A percentile compares a stretch with the other conserved stretches of the same genome.
Conservation (phyloP, 805 yeast species). For the Schwanniomyces yamadae region DNA sequence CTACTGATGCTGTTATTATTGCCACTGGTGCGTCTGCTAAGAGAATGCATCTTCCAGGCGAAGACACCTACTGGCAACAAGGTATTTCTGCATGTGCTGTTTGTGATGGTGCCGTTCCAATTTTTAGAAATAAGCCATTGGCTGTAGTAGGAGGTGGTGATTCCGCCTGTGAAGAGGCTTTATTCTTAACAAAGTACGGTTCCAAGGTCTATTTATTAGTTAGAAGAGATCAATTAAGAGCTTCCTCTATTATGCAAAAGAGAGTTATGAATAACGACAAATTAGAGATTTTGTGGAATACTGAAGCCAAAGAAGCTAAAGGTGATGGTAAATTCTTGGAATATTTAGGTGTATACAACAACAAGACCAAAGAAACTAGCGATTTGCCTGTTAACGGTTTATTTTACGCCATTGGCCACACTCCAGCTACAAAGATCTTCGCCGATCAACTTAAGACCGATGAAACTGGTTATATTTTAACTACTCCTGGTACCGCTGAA, state of each 20-base stretch:
- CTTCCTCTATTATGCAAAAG: constrained; percentile 95
- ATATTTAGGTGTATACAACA: constrained; percentile 64
- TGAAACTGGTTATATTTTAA: constrained; percentile 83
- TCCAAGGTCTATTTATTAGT: constrained; percentile 92
- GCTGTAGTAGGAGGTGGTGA: constrained; percentile 99
- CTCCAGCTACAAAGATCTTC: constrained; percentile 88
- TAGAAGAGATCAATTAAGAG: constrained; percentile 92
- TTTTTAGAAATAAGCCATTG: constrained; percentile 95
- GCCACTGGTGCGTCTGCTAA: constrained; percentile 99
- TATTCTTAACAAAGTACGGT: constrained; percentile 95
- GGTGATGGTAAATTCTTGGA: constrained; percentile 88
- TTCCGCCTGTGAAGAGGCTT: constrained; percentile 99
- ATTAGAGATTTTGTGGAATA: constrained; percentile 86
- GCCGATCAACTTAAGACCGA: constrained; percentile 77
- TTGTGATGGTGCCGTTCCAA: constrained; percentile 99
- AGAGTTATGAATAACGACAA: constrained; percentile 82
- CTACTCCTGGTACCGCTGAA: constrained; percentile 83
- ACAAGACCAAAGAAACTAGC: constrained; percentile 62
- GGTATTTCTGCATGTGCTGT: constrained; percentile 99
- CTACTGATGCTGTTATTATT: constrained; percentile 87
- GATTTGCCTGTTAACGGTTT: constrained; percentile 85
- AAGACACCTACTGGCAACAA: constrained; percentile 97
- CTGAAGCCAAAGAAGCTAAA: constrained; percentile 82
- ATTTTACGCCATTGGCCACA: constrained; percentile 97
- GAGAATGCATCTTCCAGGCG: constrained; percentile 93